Evolutionary conservation across 148 eudicot genomes (phyloP), one percentile per base, ranked within the genome.

Genomic region (Diospyros kaki): DNA sequence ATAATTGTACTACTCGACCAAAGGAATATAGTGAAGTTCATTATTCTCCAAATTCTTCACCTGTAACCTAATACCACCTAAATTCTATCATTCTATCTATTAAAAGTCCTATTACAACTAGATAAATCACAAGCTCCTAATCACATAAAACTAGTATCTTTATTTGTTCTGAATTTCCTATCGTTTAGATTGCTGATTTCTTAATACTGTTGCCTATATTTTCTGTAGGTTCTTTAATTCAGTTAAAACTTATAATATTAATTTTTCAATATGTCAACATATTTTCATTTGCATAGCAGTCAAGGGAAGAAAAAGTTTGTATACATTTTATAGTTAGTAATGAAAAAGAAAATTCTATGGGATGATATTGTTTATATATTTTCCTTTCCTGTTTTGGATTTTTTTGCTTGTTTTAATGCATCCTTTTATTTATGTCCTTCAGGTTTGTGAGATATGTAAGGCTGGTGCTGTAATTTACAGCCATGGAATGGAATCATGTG

Each of bases 401-500:
- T 67, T 41, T 67, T 9, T 46, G 17, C 54, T 15, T 17, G 55
- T 48, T 8, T 12, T 48, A 17, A n/a, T 67, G 53, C 17, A 4
- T 6, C 51, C 38, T 66, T 6, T 51, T 68, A 15, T 50, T 68
- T 51, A 6, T 45, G 53, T 68, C 51, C 58, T 69, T 38, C 48
- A 69, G 73, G 48, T 14, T 52, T 55, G 54, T 69, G 73, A 54
- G 73, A 69, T 69, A 48, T 18, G 73, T 41, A 69, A 69, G 53
- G 73, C 73, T 55, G 73, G 73, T 14, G 61, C 73, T 52, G 61
- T 69, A 39, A 69, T 69, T 14, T 61, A 69, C 45, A 69, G 73
- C 40, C 73, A 69, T 69, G 73, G 60, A 54, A 40, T 69, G 46
- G 73, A 69, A 56, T 39, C 73, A 39, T 69, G 73, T 56, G 61